These are phyloP conservation scores for Penicillium malachiteum DNA, from an alignment of 495 filamentous ascomycete genomes.

Conservation along the genomic window DNA sequence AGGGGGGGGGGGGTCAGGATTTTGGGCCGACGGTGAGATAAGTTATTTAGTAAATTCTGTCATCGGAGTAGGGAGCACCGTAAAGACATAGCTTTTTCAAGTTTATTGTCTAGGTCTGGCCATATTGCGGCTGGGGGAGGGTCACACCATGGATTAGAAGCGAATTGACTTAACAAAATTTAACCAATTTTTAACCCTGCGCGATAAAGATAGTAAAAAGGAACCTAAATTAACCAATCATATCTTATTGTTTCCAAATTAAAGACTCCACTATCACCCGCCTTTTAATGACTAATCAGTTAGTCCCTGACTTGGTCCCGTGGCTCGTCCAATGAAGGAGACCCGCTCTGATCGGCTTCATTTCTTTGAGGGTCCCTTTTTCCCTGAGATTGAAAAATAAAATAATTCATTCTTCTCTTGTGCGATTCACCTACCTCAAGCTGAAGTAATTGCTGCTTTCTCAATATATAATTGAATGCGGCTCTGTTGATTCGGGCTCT, in stretches of 20 bases:
- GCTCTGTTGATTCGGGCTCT: not conserved
- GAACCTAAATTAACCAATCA: not conserved
- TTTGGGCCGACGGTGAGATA: no score
- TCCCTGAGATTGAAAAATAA: not conserved
- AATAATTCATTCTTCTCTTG: not conserved
- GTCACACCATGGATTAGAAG: not conserved
- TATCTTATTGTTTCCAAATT: not conserved
- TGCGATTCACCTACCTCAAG: no score
- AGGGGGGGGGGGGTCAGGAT: not conserved
- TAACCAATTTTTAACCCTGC: not conserved
- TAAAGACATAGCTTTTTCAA: no score
- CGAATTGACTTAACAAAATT: not conserved
- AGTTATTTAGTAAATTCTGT: no score
- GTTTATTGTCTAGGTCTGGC: no score
- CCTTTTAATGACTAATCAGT: not conserved
- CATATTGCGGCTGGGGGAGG: not conserved
- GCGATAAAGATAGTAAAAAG: conserved; percentile 3
- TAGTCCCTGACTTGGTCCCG: conserved; percentile 5
- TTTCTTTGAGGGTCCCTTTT: conserved; percentile 2
- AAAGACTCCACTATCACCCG: not conserved
- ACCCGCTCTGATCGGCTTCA: conserved; percentile 1
- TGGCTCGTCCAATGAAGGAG: not conserved
- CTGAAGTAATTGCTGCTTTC: not conserved
- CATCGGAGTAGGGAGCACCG: no score
- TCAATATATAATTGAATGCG: not conserved